phyloP scores from a whole-genome alignment of 257 asterid genomes.

The Przewalskia tangutica region DNA sequence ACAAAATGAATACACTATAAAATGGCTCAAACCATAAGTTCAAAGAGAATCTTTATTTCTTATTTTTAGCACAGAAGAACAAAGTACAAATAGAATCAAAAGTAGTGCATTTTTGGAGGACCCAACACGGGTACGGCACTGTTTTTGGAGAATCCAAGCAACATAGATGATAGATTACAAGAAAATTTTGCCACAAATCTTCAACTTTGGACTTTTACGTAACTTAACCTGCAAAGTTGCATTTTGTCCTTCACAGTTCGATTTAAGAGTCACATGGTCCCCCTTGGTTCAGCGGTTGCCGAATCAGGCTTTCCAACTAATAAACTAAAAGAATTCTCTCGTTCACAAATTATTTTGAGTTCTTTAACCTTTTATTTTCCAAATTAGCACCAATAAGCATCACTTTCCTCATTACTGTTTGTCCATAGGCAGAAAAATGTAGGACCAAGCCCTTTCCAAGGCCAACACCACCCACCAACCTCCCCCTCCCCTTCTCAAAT shows the following conservation, averaged over 20 bases:
- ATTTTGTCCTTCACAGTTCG: not conserved
- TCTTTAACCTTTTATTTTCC: not conserved
- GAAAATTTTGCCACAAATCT: not conserved
- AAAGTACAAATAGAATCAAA: not conserved
- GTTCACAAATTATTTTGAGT: not conserved
- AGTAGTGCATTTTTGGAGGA: not conserved
- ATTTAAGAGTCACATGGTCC: not conserved
- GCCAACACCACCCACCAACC: not conserved
- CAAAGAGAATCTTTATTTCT: not conserved
- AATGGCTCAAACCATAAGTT: not conserved
- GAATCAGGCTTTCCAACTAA: not conserved
- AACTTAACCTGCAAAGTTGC: not conserved
- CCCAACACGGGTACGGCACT: not conserved
- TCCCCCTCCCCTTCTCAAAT: too few species aligned
- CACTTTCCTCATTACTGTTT: not conserved
- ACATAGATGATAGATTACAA: not conserved
- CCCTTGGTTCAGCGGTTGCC: not conserved
- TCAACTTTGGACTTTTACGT: not conserved
- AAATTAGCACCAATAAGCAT: not conserved
- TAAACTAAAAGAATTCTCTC: not conserved
- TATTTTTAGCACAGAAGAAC: not conserved
- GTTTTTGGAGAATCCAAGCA: not conserved
- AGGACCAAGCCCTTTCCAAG: not conserved
- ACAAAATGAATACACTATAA: not conserved
- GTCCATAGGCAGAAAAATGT: not conserved